Evolutionary conservation across 2,329 filamentous ascomycete genomes (phyloP).

Genomic region (Fusarium equiseti): DNA sequence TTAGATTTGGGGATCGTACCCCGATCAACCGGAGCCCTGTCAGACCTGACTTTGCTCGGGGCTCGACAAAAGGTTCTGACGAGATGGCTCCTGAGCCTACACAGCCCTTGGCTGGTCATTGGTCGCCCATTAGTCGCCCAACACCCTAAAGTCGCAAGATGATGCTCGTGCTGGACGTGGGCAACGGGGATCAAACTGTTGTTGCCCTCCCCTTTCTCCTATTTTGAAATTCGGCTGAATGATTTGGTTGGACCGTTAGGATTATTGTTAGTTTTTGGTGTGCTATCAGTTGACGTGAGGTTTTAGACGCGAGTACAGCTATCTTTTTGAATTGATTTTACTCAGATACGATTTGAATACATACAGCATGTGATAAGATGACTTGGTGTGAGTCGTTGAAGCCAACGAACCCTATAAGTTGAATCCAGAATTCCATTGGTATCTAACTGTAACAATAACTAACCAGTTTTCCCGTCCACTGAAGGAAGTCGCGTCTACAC

Average conservation of each 20-base stretch:
- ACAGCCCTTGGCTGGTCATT: not conserved
- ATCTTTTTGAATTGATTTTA: not conserved
- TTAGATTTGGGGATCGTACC: not conserved
- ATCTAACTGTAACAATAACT: slow-evolving; percentile 19
- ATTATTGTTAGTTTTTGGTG: not conserved
- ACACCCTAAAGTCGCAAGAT: not conserved
- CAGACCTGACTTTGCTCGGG: not conserved
- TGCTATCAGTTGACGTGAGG: not conserved
- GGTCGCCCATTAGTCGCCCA: not conserved
- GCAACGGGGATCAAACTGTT: not conserved
- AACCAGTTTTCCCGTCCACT: not conserved
- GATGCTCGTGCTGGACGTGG: not conserved
- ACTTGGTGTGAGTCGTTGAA: not conserved
- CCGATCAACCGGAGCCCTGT: not conserved
- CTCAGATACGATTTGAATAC: not conserved
- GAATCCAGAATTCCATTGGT: slow-evolving; percentile 22
- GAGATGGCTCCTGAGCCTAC: not conserved
- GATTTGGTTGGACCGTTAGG: not conserved
- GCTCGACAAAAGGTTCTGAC: not conserved
- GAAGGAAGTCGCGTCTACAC: not conserved
- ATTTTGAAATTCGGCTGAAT: not conserved
- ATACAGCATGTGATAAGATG: not conserved
- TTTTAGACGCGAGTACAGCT: not conserved
- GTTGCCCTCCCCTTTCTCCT: not conserved
- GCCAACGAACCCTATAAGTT: not conserved